Percentiles rank a stretch among this genome's conserved stretches.
phyloP scores from a whole-genome alignment of 2,329 filamentous ascomycete species.

The Hymenoscyphus infarciens region DNA sequence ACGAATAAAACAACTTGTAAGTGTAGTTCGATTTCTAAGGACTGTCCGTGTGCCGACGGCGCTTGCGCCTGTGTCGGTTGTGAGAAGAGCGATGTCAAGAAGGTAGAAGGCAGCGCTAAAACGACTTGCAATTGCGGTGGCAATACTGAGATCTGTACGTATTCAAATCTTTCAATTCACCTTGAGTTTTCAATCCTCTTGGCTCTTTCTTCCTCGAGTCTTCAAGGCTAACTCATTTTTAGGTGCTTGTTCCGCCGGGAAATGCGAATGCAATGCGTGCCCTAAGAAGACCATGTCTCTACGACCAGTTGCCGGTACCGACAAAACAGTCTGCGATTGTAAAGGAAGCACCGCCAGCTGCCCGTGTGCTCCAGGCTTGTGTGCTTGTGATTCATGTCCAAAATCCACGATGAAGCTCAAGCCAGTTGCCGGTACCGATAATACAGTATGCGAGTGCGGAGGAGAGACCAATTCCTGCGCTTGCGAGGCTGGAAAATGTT shows the following conservation, averaged over 20 bases:
- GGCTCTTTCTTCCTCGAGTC: slow-evolving; percentile 27
- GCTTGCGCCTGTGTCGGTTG: slow-evolving; percentile 46
- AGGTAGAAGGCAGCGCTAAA: too few relatives aligned
- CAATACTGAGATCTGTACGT: slow-evolving; percentile 36
- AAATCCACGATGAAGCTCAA: slow-evolving; percentile 40
- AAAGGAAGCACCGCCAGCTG: neutral
- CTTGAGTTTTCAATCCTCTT: slow-evolving; percentile 18
- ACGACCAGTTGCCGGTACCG: slow-evolving; percentile 32
- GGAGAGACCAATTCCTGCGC: slow-evolving; percentile 37
- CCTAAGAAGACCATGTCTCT: slow-evolving; percentile 39
- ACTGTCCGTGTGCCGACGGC: slow-evolving; percentile 44
- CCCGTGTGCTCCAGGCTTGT: slow-evolving; percentile 32
- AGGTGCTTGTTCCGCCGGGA: slow-evolving; percentile 31
- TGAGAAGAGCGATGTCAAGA: slow-evolving; percentile 43
- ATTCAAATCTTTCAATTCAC: slow-evolving; percentile 28
- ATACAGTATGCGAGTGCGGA: slow-evolving; percentile 39
- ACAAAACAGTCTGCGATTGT: neutral
- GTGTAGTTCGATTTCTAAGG: slow-evolving; percentile 41
- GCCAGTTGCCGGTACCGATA: slow-evolving; percentile 31
- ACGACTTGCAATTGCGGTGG: slow-evolving; percentile 40
- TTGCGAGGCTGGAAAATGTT: slow-evolving; percentile 38
- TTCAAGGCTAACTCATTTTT: slow-evolving; percentile 17
- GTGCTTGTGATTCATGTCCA: slow-evolving; percentile 39
- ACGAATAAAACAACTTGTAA: slow-evolving; percentile 45
- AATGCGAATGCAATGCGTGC: slow-evolving; percentile 40